A percentile compares a stretch with the other conserved stretches of the same genome.
These are phyloP conservation scores for Cyberlindnera petersonii DNA, from an alignment of 805 yeast species.

Conservation along the genomic window DNA sequence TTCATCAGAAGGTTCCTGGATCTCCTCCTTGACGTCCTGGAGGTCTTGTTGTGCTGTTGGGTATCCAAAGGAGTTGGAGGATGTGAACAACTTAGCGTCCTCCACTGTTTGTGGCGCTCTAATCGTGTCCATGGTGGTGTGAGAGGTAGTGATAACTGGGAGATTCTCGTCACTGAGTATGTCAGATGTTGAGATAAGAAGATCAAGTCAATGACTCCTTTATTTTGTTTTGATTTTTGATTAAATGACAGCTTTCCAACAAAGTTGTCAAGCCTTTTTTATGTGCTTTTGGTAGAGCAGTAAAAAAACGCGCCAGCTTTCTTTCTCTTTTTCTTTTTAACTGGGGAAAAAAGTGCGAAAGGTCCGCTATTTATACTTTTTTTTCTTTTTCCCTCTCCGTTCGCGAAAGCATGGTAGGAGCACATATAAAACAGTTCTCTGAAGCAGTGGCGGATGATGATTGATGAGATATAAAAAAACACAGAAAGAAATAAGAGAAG, in stretches of 20 bases:
- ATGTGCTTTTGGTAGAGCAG: no score
- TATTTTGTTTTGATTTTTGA: neutral
- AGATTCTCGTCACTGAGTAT: neutral
- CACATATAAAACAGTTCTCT: no score
- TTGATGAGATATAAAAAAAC: neutral
- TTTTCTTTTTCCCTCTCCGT: neutral
- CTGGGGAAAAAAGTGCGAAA: slow-evolving; percentile 14
- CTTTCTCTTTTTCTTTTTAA: neutral
- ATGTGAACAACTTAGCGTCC: slow-evolving; percentile 29
- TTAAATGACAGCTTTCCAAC: no score
- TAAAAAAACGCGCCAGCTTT: no score
- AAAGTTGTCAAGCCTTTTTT: no score
- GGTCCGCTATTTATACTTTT: slow-evolving; percentile 13
- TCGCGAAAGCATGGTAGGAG: slow-evolving; percentile 6
- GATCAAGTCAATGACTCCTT: slow-evolving; percentile 11
- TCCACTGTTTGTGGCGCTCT: slow-evolving; percentile 29
- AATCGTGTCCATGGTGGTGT: slow-evolving; percentile 24
- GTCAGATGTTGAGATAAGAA: slow-evolving; percentile 1
- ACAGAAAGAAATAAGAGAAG: no score
- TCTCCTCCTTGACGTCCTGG: slow-evolving; percentile 20
- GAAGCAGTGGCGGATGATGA: no score
- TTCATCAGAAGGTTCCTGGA: slow-evolving; percentile 14
- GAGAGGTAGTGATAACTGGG: neutral
- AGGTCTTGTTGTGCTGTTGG: slow-evolving; percentile 28
- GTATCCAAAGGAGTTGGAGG: slow-evolving; percentile 27